Conservation (phyloP, 192 early-diverging fungal genomes). For the Thamnidium elegans region DNA sequence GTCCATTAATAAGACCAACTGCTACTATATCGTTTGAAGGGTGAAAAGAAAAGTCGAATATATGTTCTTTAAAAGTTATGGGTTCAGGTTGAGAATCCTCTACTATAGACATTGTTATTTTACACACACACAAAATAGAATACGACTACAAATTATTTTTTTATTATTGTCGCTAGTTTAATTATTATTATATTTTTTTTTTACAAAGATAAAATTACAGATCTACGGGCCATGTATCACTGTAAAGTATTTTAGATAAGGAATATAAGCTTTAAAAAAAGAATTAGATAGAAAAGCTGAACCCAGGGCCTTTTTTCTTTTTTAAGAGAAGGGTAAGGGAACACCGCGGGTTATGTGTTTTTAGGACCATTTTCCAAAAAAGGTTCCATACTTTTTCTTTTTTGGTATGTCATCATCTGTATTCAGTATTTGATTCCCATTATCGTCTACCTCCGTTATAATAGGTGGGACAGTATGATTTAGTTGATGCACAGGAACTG, state of each 20-base stretch:
- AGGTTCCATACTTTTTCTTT: not conserved
- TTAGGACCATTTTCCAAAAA: not conserved
- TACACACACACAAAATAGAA: not conserved
- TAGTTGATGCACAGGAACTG: no score
- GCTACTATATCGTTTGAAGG: constrained; percentile 64
- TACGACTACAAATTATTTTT: no score
- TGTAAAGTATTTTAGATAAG: not conserved
- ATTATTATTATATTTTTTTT: no score
- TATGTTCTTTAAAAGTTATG: constrained; percentile 46
- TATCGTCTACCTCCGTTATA: no score
- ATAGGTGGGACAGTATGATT: no score
- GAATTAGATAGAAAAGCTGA: not conserved
- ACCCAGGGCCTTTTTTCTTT: no score
- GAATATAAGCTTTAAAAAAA: no score
- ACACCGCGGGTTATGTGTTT: not conserved
- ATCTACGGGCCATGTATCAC: not conserved
- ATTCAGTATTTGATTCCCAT: not conserved
- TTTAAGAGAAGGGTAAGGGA: not conserved
- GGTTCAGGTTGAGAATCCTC: constrained; percentile 36
- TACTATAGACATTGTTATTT: not conserved
- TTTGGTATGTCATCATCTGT: not conserved
- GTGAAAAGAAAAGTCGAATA: constrained; percentile 71
- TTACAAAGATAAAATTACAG: not conserved
- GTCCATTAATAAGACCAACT: constrained; percentile 69
- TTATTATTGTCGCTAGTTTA: no score